Percentiles rank a stretch among this genome's conserved stretches.
Conservation (phyloP, 331 rosid species). For the Cydonia oblonga region DNA sequence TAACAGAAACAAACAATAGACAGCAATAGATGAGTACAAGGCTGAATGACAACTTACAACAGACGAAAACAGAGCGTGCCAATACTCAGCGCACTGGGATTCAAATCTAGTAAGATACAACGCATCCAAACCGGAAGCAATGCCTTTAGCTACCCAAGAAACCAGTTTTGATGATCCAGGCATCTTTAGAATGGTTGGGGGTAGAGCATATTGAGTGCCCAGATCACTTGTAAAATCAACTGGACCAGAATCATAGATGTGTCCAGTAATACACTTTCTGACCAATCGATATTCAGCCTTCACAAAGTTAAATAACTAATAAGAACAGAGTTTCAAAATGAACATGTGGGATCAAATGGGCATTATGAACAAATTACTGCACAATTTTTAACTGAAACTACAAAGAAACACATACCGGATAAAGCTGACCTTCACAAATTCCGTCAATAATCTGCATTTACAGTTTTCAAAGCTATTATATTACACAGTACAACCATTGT, state of each 20-base stretch:
- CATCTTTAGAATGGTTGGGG: constrained; percentile 53
- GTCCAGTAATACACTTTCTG: constrained; percentile 67
- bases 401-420: constrained; percentile 40
- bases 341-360: neutral
- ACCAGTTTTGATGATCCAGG: constrained; percentile 71
- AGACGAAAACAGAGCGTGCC: constrained; percentile 79
- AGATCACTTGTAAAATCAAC: constrained; percentile 86
- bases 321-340: neutral
- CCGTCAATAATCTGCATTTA: constrained; percentile 79
- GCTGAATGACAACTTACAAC: constrained; percentile 44
- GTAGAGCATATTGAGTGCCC: constrained; percentile 70
- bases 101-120: constrained; percentile 79
- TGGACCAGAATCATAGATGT: constrained; percentile 86
- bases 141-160: constrained; percentile 80
- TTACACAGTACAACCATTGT: neutral
- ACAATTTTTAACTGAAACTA: neutral
- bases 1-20: neutral
- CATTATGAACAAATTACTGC: neutral
- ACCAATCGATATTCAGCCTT: constrained; percentile 58
- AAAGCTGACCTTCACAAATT: constrained; percentile 47
- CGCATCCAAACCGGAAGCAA: constrained; percentile 85
- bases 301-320: constrained; percentile 10
- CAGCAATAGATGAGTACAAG: constrained; percentile 5
- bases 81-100: constrained; percentile 68
- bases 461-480: constrained; percentile 15